Conservation (phyloP, 331 rosid genomes). For the Acacia pycnantha region DNA sequence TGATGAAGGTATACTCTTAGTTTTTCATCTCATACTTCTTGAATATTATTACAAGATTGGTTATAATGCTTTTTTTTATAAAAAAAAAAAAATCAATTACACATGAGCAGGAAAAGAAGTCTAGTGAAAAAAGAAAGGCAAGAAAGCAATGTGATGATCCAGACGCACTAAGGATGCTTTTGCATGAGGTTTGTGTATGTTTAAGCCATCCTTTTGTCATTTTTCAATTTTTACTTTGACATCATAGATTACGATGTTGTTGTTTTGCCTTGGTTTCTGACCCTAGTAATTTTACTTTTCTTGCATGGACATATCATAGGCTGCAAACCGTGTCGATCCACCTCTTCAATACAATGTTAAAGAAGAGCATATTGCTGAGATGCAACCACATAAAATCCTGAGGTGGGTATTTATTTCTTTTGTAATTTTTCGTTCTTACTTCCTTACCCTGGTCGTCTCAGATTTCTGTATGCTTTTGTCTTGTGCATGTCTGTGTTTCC, state of each 20-base stretch:
- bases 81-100: neutral
- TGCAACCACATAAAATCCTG: slow-evolving; percentile 50
- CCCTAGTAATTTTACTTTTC: neutral
- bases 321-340: slow-evolving; percentile 48
- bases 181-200: slow-evolving; percentile 44
- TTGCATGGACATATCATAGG: slow-evolving; percentile 35
- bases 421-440: neutral
- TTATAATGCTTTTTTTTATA: slow-evolving; percentile 6
- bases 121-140: slow-evolving; percentile 46
- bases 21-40: slow-evolving; percentile 5
- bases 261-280: slow-evolving; percentile 26
- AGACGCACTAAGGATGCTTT: slow-evolving; percentile 48
- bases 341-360: slow-evolving; percentile 44
- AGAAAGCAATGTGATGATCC: slow-evolving; percentile 41
- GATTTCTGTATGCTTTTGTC: neutral
- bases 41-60: slow-evolving; percentile 17
- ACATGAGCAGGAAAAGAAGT: slow-evolving; percentile 50
- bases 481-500: neutral
- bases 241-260: neutral
- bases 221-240: neutral
- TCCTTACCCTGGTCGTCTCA: slow-evolving; percentile 1
- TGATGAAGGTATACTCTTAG: slow-evolving; percentile 39
- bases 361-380: slow-evolving; percentile 43
- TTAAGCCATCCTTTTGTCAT: neutral
- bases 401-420: slow-evolving; percentile 50